Base-by-base conservation (phyloP, 805 yeast genomes). In the Lipomyces lipofer region DNA sequence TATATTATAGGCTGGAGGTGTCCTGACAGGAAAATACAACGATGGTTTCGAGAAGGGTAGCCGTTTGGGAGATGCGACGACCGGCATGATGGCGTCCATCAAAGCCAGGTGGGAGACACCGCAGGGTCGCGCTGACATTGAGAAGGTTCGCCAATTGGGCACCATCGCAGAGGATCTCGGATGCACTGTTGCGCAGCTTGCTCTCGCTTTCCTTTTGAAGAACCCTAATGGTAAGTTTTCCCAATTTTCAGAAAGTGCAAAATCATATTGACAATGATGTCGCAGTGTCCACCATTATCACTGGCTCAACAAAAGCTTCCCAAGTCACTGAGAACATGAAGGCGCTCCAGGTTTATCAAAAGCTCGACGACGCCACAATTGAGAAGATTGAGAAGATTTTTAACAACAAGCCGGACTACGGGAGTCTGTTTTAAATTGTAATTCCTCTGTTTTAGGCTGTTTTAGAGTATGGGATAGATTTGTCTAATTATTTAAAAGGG, bases 11-110 rank as follows among this genome's bases (percentile, higher is more conserved):
- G 69, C 69, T n/a, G 63, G 67, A 51, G 71, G 71, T 22, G 17
- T 67, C 29, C 51, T 67, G 45, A 66, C 70, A n/a, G 71, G 71
- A n/a, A 67, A 67, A 57, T 67, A 67, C 59, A 58, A 62, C 53
- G 60, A 61, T 36, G 65, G 60, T 15, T 54, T 66, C 43, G 66
- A 65, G 17, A 42, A 54, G 42, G 69, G 64, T 19, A 63, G 66
- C 21, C 59, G 69, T 10, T 54, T 58, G 17, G 51, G 40, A 36
- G 40, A 36, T n/a, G 24, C 51, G 43, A 42, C 48, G 13, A 43
- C 46, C 36, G 54, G 58, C 5, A 45, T 47, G 15, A 40, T 59
- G 15, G 42, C 35, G 15, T 27, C 49, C 8, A 45, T 55, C 32
- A 59, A 52, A 35, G 46, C 49, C 40, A 29, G 43, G 17, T 43